Base-by-base conservation (phyloP, 345 rosid species). In the Gossypium stocksii region DNA sequence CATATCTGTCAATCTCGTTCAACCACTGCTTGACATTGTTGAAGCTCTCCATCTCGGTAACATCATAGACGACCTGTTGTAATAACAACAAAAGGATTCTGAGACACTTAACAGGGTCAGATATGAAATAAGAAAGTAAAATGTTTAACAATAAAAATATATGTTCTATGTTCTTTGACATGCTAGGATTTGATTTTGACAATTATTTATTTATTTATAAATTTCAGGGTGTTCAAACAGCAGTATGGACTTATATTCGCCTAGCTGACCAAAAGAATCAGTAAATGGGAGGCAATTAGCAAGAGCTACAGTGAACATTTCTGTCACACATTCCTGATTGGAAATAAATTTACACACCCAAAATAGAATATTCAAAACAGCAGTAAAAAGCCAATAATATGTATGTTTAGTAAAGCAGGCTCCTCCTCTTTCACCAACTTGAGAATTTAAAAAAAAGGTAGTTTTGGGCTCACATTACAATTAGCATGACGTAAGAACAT, bases 1-100 rank as follows among this genome's bases (percentile, higher is more conserved):
- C 97, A 80, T 92, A 92, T 77, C 97, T 82, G 77, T 90, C 94
- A 11, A 92, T 92, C 84, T 90, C 97, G 65, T 84, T 85, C 85
- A 89, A 80, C 97, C 97, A 90, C 82, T 92, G 97, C 85, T 90
- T 92, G 77, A 90, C 97, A 70, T 91, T 91, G 84, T 89, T 88
- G 85, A 89, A 91, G 88, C 97, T 91, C 82, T 90, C 95, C 93
- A 87, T 85, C 81, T 90, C 95, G 45, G 97, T 92, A 74, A 91
- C 93, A 73, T 90, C 95, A 78, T 87, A 92, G 57, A 90, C 93
- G 79, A 88, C 85, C 97, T 87, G 92, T 87, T 63, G 56, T 29
- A 71, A 63, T n/a, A n/a, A 34, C 75, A 82, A 77, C 0, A 34
- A 34, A 65, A 29, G 27, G 27, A 23, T 67, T 41, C 43, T 9